Conservation (phyloP, 352 stramenopile genomes). For the Phytopythium montanum region DNA sequence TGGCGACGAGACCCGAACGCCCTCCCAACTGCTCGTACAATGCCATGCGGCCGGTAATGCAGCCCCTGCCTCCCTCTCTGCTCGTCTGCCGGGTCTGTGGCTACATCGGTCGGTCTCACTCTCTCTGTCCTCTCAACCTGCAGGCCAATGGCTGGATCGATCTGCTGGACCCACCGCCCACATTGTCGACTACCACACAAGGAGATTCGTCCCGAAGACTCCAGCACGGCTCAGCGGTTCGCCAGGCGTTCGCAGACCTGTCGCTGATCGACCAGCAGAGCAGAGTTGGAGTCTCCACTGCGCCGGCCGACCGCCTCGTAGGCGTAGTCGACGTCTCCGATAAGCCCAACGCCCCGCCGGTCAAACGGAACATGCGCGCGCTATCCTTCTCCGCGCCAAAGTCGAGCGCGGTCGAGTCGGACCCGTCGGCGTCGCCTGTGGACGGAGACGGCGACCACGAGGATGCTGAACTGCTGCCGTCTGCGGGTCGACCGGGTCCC, state of each 20-base stretch:
- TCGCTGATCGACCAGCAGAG: background rate
- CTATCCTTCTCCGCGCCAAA: slow-evolving; percentile 48
- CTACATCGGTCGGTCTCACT: background rate
- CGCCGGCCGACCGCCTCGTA: background rate
- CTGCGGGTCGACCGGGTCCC: slow-evolving; percentile 7
- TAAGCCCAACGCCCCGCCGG: slow-evolving; percentile 7
- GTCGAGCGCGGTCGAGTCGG: slow-evolving; percentile 17
- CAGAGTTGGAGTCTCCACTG: background rate
- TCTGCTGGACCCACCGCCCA: slow-evolving; percentile 24
- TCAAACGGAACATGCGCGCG: slow-evolving; percentile 24
- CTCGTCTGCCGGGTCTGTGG: background rate
- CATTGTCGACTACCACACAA: background rate
- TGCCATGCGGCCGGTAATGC: slow-evolving; percentile 57
- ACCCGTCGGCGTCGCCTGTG: slow-evolving; percentile 9
- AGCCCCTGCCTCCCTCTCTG: background rate
- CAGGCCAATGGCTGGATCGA: slow-evolving; percentile 76
- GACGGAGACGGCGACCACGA: slow-evolving; percentile 24
- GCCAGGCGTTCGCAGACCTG: slow-evolving; percentile 7
- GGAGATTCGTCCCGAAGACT: background rate
- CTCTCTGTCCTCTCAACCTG: background rate
- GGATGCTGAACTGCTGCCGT: slow-evolving; percentile 35
- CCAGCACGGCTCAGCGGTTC: background rate
- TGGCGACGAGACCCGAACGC: slow-evolving; percentile 58
- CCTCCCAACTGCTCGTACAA: slow-evolving; percentile 76
- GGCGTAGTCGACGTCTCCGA: background rate